Evolutionary conservation across 371 early-diverging fungal species (phyloP).

Genomic region (Smittium mucronatum): DNA sequence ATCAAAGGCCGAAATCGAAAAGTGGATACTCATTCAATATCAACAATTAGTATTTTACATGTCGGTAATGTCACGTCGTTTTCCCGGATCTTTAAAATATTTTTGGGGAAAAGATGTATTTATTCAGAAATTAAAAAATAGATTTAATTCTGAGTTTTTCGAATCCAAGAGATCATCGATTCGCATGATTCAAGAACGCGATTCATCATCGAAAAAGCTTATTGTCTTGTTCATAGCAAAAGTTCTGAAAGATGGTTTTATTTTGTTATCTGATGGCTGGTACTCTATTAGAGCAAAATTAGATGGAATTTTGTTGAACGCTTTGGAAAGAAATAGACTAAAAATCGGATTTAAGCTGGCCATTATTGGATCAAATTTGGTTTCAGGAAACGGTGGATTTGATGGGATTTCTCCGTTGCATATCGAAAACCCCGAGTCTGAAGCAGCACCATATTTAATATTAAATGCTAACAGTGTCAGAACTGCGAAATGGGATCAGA

Average conservation of each 20-base stretch:
- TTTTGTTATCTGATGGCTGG: conserved; percentile 23
- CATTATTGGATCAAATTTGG: conserved; percentile 16
- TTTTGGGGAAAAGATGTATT: conserved; percentile 21
- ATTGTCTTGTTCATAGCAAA: conserved; percentile 22
- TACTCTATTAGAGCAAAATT: conserved; percentile 18
- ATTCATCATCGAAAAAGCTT: conserved; percentile 23
- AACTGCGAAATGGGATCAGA: conserved; percentile 25
- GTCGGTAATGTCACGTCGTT: conserved; percentile 21
- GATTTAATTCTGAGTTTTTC: conserved; percentile 21
- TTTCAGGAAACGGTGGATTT: conserved; percentile 9
- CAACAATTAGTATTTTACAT: conserved; percentile 26
- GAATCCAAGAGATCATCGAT: conserved; percentile 21
- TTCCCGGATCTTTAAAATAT: conserved; percentile 15
- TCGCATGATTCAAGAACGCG: conserved; percentile 20
- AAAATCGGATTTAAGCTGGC: conserved; percentile 24
- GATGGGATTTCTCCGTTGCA: conserved; percentile 22
- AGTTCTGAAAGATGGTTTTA: neutral
- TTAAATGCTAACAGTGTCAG: conserved; percentile 25
- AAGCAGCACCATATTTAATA: conserved; percentile 7
- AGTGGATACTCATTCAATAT: conserved; percentile 27
- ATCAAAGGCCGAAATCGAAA: conserved; percentile 7
- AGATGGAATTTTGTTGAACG: conserved; percentile 16
- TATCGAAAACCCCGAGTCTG: conserved; percentile 9
- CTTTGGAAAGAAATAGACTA: conserved; percentile 15
- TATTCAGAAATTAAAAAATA: conserved; percentile 11